Conservation (phyloP, 495 filamentous ascomycete species). For the Hypoxylon perforatum region DNA sequence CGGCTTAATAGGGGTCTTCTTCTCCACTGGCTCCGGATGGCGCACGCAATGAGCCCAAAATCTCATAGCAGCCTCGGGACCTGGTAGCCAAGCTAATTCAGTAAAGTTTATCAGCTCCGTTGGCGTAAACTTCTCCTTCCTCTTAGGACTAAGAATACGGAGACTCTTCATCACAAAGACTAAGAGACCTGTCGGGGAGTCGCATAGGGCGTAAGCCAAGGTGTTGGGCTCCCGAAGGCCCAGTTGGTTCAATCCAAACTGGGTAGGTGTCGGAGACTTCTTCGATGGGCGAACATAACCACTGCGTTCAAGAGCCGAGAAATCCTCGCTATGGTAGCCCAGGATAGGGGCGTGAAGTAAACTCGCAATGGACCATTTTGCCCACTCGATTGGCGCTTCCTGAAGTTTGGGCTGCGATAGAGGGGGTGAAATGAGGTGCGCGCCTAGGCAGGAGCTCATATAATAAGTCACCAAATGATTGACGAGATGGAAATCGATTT, state of each 20-base stretch:
- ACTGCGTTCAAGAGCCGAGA: conserved; percentile 40
- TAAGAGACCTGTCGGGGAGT: conserved; percentile 63
- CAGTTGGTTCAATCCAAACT: conserved; percentile 36
- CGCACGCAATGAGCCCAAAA: conserved; percentile 56
- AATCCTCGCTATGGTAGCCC: conserved; percentile 56
- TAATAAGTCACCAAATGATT: conserved; percentile 65
- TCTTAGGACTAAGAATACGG: conserved; percentile 43
- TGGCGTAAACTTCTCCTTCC: conserved; percentile 48
- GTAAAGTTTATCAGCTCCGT: conserved; percentile 59
- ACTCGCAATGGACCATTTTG: conserved; percentile 55
- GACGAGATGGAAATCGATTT: conserved; percentile 66
- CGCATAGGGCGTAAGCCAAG: conserved; percentile 62
- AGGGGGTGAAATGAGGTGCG: conserved; percentile 68
- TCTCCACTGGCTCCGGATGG: conserved; percentile 43
- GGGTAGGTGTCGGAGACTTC: conserved; percentile 26
- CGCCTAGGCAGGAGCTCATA: conserved; percentile 65
- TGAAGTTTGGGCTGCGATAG: conserved; percentile 47
- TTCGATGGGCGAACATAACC: conserved; percentile 21
- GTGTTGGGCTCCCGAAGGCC: conserved; percentile 59
- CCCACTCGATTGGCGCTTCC: conserved; percentile 51
- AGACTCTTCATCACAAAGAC: conserved; percentile 56
- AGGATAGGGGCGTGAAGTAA: conserved; percentile 52
- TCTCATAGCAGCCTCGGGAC: conserved; percentile 58
- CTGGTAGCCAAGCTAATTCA: conserved; percentile 61
- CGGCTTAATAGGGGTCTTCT: conserved; percentile 31